Percentiles rank a stretch among this genome's conserved stretches.
Evolutionary conservation across 768 basidiomycete species (phyloP).

Genomic region (Obba rivulosa): DNA sequence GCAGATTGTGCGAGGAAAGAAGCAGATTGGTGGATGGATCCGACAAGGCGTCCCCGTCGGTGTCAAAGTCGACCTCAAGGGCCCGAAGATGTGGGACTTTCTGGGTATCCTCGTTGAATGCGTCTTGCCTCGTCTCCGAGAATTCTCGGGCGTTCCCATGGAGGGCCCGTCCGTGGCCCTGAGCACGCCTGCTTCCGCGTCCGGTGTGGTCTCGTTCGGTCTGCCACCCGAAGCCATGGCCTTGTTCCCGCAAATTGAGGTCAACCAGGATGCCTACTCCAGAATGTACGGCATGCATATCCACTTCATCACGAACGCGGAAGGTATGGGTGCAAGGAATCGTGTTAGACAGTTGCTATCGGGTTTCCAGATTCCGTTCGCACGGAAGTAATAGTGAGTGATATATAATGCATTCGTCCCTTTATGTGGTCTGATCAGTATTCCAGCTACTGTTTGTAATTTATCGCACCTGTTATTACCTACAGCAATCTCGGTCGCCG

Average conservation of each 20-base stretch:
- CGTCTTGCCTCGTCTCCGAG: conserved; percentile 89
- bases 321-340: conserved; percentile 87
- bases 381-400: conserved; percentile 29
- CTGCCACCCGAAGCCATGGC: conserved; percentile 79
- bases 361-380: conserved; percentile 90
- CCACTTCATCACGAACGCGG: conserved; percentile 86
- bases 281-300: conserved; percentile 87
- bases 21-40: conserved; percentile 78
- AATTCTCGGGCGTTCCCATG: conserved; percentile 79
- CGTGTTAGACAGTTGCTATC: conserved; percentile 81
- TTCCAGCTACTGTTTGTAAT: no score
- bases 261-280: conserved; percentile 88
- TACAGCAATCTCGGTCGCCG: no score
- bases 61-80: conserved; percentile 86
- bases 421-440: no score
- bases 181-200: conserved; percentile 69
- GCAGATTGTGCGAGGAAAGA: conserved; percentile 63
- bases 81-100: conserved; percentile 94
- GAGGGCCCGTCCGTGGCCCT: conserved; percentile 68
- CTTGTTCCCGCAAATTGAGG: conserved; percentile 94
- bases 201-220: conserved; percentile 88
- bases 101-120: conserved; percentile 85
- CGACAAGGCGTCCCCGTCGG: conserved; percentile 78
- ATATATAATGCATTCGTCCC: neutral
- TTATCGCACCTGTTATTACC: no score